Conservation (phyloP, 2,329 filamentous ascomycete species). For the Claviceps capensis region DNA sequence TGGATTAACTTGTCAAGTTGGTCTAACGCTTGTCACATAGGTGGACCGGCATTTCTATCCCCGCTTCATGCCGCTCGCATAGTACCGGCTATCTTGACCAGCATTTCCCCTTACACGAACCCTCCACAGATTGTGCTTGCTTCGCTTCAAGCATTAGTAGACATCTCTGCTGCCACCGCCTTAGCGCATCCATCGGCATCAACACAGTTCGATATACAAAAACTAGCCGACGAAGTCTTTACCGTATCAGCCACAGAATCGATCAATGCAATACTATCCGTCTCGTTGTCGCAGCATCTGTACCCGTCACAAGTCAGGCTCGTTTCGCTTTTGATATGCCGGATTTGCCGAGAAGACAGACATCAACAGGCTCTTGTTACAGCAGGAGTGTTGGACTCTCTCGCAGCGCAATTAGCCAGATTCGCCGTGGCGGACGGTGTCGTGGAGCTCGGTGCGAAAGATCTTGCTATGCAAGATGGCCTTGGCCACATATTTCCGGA, state of each 20-base stretch:
- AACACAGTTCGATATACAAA: conserved; percentile 32
- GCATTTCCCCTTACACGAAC: conserved; percentile 51
- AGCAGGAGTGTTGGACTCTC: conserved; percentile 60
- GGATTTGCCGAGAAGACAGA: conserved; percentile 51
- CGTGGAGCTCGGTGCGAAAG: conserved; percentile 51
- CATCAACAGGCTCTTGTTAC: conserved; percentile 62
- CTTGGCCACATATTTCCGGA: conserved; percentile 44
- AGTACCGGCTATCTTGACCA: conserved; percentile 56
- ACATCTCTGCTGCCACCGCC: conserved; percentile 52
- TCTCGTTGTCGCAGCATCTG: conserved; percentile 35
- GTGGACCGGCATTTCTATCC: conserved; percentile 63
- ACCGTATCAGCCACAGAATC: conserved; percentile 44
- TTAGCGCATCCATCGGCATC: conserved; percentile 37
- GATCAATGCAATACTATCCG: conserved; percentile 51
- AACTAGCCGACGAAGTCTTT: conserved; percentile 54
- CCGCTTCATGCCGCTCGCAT: conserved; percentile 57
- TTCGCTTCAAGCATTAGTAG: conserved; percentile 60
- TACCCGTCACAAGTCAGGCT: conserved; percentile 49
- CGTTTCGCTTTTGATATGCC: conserved; percentile 40
- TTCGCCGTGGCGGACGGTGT: conserved; percentile 56
- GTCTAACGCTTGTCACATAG: conserved; percentile 36
- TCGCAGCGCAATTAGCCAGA: conserved; percentile 60
- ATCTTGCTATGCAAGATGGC: conserved; percentile 38
- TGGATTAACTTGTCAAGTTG: neutral
- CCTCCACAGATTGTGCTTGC: conserved; percentile 55